A percentile compares a stretch with the other conserved stretches of the same genome.
These are phyloP conservation scores for Arthrobotrys megalospora DNA, from an alignment of 2,329 filamentous ascomycete genomes.

Conservation along the genomic window DNA sequence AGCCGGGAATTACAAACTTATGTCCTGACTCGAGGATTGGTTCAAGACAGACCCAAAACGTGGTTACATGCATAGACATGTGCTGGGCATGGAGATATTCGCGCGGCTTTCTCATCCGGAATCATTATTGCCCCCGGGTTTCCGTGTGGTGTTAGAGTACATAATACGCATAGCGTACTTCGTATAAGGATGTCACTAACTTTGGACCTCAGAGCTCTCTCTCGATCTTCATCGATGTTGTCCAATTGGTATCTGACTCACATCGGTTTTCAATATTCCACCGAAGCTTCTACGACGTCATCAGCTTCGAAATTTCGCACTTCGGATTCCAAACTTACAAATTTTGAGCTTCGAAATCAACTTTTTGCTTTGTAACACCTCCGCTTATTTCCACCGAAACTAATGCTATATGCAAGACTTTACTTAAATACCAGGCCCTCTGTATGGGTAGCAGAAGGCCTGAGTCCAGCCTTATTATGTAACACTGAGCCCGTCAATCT, in stretches of 20 bases:
- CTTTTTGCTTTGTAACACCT: neutral
- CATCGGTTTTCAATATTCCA: neutral
- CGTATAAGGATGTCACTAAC: neutral
- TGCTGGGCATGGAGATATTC: constrained; percentile 38
- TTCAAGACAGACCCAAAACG: constrained; percentile 5
- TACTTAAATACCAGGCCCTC: constrained; percentile 2
- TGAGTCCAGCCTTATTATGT: constrained; percentile 18
- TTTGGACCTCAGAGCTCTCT: neutral
- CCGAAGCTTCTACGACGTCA: constrained; percentile 13
- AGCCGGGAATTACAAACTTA: constrained; percentile 45
- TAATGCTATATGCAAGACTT: neutral
- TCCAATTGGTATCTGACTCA: constrained; percentile 7
- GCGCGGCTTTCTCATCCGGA: constrained; percentile 13
- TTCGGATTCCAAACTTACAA: constrained; percentile 17
- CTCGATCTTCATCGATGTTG: neutral
- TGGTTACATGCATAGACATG: constrained; percentile 31
- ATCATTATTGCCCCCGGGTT: constrained; percentile 18
- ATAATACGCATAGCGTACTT: neutral
- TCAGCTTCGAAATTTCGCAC: constrained; percentile 1
- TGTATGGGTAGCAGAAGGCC: neutral
- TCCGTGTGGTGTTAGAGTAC: neutral
- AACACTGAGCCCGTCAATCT: neutral
- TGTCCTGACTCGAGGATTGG: constrained; percentile 47
- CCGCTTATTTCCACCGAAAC: neutral
- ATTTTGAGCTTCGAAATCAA: constrained; percentile 18